Conservation (phyloP, 768 basidiomycete species). For the Serendipita vermifera region DNA sequence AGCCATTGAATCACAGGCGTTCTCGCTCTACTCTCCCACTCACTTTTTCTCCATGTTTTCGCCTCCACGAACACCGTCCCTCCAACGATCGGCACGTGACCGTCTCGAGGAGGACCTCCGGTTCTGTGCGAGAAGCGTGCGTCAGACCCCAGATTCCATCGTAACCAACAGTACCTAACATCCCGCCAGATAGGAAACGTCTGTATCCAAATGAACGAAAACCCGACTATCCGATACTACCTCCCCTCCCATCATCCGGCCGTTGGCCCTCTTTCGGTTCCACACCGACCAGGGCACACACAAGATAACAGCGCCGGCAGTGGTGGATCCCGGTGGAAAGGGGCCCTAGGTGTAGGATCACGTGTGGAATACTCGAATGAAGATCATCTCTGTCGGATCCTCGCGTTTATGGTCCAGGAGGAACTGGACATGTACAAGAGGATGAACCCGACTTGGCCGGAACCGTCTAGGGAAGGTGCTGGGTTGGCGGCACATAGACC, state of each 20-base stretch:
- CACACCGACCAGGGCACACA: conserved; percentile 48
- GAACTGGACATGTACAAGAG: conserved; percentile 81
- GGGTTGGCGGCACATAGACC: conserved; percentile 46
- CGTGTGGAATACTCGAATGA: conserved; percentile 57
- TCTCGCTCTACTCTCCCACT: conserved; percentile 63
- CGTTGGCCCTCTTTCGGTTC: conserved; percentile 67
- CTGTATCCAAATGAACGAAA: conserved; percentile 82
- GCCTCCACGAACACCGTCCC: conserved; percentile 48
- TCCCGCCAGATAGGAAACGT: conserved; percentile 65
- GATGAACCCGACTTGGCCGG: conserved; percentile 49
- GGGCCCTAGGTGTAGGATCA: conserved; percentile 58
- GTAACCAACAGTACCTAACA: too few species aligned
- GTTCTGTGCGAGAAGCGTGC: conserved; percentile 34
- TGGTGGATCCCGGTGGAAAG: conserved; percentile 67
- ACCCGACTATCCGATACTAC: conserved; percentile 88
- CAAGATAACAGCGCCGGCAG: conserved; percentile 47
- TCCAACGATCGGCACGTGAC: conserved; percentile 52
- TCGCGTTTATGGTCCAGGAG: conserved; percentile 76
- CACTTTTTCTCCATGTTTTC: conserved; percentile 84
- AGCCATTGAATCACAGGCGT: conserved; percentile 82
- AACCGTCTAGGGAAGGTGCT: too few species aligned
- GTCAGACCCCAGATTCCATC: conserved; percentile 9
- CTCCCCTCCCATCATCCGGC: conserved; percentile 70
- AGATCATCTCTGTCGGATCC: conserved; percentile 60
- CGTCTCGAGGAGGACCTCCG: conserved; percentile 80